Evolutionary conservation across 2,329 filamentous ascomycete species (phyloP), one percentile per base, ranked within the genome.

Genomic region (Hymenoscyphus fraxineus): DNA sequence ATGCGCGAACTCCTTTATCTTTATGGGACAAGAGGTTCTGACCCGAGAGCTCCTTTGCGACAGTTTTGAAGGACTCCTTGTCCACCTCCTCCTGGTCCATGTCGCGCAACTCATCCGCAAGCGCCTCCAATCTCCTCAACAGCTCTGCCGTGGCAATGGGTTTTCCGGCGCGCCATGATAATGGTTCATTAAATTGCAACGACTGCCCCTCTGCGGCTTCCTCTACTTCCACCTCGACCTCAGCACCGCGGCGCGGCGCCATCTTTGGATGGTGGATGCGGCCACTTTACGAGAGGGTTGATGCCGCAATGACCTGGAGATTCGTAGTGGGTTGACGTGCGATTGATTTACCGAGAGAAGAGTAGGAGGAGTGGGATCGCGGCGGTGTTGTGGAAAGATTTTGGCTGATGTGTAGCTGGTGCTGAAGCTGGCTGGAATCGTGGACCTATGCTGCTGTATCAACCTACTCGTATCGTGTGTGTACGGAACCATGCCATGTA

Each of bases 141-240:
- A 99, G 85, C 70, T 93, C 92, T 69, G 86, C 88, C 58, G 93
- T 91, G 44, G 90, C 82, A 73, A 99, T 97, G 61, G 93, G 87
- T 78, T 92, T 95, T 65, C 94, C 95, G 55, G 93, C 92, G 75
- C 90, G 90, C 91, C 95, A 97, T 75, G 92, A 91, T 64, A 99
- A 82, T 68, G 92, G 83, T 75, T 97, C 88, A 73, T 93, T 86
- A 82, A 98, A 98, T 70, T 87, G 81, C 58, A 99, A 85, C 64
- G 76, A 78, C 55, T 77, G 76, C 19, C 78, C 74, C 64, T 78
- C 77, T 51, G 68, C 66, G 61, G 73, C 67, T 63, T 65, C 68
- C 41, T 69, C 67, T 15, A 51, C 69, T 62, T 71, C 67, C 55
- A 66, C 67, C 65, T 65, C 69, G 47, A 70, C 65, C 59, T 72